phyloP scores from a whole-genome alignment of 2,329 filamentous ascomycete species.

The Penicillium sp. region DNA sequence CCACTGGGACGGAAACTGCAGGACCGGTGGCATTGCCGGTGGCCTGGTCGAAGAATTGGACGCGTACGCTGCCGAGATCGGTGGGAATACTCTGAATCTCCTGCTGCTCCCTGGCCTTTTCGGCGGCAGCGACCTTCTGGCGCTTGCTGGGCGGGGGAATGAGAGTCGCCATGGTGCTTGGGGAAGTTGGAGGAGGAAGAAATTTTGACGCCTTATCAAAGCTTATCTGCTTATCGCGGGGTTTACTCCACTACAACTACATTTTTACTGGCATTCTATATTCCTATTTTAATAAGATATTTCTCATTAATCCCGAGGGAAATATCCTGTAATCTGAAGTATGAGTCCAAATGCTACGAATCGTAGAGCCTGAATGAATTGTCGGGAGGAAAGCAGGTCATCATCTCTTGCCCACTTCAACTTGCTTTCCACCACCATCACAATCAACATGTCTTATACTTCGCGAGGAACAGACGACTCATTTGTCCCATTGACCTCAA shows the following conservation, averaged over 20 bases:
- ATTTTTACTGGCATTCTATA: no score
- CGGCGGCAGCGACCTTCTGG: constrained; percentile 69
- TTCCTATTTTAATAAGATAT: no score
- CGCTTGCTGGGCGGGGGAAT: constrained; percentile 82
- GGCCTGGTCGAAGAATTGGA: constrained; percentile 82
- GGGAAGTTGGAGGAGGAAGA: constrained; percentile 7
- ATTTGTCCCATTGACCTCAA: constrained; percentile 21
- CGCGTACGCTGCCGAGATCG: constrained; percentile 69
- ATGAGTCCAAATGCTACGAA: no score
- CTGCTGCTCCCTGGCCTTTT: constrained; percentile 68
- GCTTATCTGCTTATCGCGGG: not conserved
- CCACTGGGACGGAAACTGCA: constrained; percentile 70
- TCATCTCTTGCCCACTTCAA: not conserved
- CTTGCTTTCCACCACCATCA: not conserved
- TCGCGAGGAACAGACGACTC: constrained; percentile 13
- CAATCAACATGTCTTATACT: constrained; percentile 11
- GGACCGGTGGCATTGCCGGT: constrained; percentile 63
- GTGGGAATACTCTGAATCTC: constrained; percentile 63
- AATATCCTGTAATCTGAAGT: no score
- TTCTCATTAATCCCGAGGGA: no score
- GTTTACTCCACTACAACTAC: not conserved
- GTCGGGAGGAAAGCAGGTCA: not conserved
- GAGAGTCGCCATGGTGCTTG: constrained; percentile 65
- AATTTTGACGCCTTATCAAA: constrained; percentile 22
- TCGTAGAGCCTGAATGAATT: no score